Percentiles rank a stretch among this genome's conserved stretches.
These are phyloP conservation scores for Penicillium hesseltinei DNA, from an alignment of 2,329 filamentous ascomycete species.

Conservation along the genomic window DNA sequence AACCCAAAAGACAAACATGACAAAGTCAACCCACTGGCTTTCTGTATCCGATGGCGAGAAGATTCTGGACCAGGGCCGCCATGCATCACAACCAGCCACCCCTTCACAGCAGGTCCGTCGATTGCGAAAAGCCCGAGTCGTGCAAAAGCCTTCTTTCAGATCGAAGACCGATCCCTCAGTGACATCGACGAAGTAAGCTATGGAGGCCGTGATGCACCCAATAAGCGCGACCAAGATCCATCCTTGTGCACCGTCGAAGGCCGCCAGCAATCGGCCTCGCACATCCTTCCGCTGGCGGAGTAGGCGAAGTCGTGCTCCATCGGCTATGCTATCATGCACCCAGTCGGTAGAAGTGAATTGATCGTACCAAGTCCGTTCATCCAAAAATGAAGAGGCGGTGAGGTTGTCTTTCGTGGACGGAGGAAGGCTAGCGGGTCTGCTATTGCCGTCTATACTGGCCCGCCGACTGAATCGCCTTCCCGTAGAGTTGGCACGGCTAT, in stretches of 20 bases:
- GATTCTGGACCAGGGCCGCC: constrained; percentile 65
- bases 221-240: constrained; percentile 93
- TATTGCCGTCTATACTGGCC: constrained; percentile 57
- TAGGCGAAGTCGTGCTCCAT: constrained; percentile 83
- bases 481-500: constrained; percentile 52
- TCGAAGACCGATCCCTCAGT: constrained; percentile 84
- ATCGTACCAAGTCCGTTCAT: constrained; percentile 97
- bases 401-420: constrained; percentile 49
- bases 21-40: constrained; percentile 69
- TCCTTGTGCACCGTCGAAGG: constrained; percentile 85
- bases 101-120: constrained; percentile 65
- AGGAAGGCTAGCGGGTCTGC: constrained; percentile 29
- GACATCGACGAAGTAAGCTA: constrained; percentile 87
- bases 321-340: constrained; percentile 96
- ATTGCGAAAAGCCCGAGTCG: constrained; percentile 66
- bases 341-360: constrained; percentile 97
- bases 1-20: constrained; percentile 70
- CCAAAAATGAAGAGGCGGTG: constrained; percentile 65
- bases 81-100: constrained; percentile 56
- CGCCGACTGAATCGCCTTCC: constrained; percentile 48
- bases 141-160: constrained; percentile 86
- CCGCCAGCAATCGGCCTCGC: constrained; percentile 70
- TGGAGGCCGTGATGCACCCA: constrained; percentile 75
- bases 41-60: constrained; percentile 52
- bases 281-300: constrained; percentile 79